phyloP scores from a whole-genome alignment of 768 basidiomycete genomes.

The Pholiota molesta region DNA sequence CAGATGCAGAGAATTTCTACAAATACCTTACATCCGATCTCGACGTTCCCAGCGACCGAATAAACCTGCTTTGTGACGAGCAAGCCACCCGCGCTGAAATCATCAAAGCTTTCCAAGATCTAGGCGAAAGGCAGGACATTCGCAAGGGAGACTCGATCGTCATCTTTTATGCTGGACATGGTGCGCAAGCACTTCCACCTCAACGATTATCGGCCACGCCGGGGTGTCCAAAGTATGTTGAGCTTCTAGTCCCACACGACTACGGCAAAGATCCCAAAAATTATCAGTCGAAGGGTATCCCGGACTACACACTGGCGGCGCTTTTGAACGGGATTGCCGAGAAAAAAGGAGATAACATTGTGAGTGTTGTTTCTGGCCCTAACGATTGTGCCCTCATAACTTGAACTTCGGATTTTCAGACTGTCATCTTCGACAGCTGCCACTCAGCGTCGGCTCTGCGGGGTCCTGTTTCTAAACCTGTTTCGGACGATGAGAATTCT shows the following conservation, averaged over 20 bases:
- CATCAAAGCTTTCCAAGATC: slow-evolving; percentile 10
- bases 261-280: neutral
- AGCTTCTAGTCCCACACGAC: slow-evolving; percentile 13
- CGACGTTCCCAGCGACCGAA: neutral
- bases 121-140: neutral
- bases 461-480: neutral
- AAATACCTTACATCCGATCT: slow-evolving; percentile 1
- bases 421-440: slow-evolving; percentile 3
- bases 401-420: neutral
- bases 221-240: slow-evolving; percentile 1
- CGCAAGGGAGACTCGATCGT: slow-evolving; percentile 9
- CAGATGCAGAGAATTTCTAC: slow-evolving; percentile 8
- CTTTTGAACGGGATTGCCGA: slow-evolving; percentile 14
- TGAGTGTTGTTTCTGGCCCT: neutral
- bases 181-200: slow-evolving; percentile 7
- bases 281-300: slow-evolving; percentile 3
- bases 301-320: slow-evolving; percentile 17
- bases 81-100: slow-evolving; percentile 11
- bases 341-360: slow-evolving; percentile 22
- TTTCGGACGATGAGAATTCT: neutral
- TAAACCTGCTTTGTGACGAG: slow-evolving; percentile 5
- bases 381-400: neutral
- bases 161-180: slow-evolving; percentile 19
- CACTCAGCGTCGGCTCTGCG: neutral
- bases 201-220: neutral